Evolutionary conservation across 495 filamentous ascomycete species (phyloP), one percentile per base, ranked within the genome.

Genomic region (Trichoderma gamsii): DNA sequence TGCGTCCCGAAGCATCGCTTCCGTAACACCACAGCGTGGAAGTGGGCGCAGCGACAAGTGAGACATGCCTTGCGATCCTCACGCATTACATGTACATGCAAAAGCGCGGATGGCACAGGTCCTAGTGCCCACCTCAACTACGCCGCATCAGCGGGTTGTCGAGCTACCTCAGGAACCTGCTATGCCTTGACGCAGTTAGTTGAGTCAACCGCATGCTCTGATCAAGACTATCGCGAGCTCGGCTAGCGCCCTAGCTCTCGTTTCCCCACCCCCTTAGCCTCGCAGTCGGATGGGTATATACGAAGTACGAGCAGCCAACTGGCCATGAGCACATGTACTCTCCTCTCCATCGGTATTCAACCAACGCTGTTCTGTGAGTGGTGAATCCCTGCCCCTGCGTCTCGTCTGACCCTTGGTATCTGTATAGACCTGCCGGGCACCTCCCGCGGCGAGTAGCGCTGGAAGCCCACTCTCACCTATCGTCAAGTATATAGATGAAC

Each of bases 1-100:
- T 61, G 27, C 56, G 56, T 61, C 56, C 49, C 49, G 49, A 52
- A 52, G 56, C 23, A 8, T 9, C 35, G 35, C 27, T 61, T 61
- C 27, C 56, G n/a, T 61, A n/a, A n/a, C 44, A 49, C 44, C 44
- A 49, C 7, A 49, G n/a, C 44, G 29, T 61, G 16, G 16, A 61
- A 61, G 25, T 32, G 23, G 56, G 25, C 25, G 27, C 56, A 61
- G 49, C 56, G 11, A 25, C 25, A 15, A 61, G 25, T 32, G 56
- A 61, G 56, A 61, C 25, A 61, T 25, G 29, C 35, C 35, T 38
- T 38, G 35, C 35, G 35, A 38, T 38, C 35, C 35, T 38, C 35
- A 38, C 35, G 35, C 35, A 6, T 38, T 38, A 38, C 35, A 38
- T 38, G 8, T 38, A 38, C 35, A 38, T 38, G 7, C 8, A 38